A percentile compares a stretch with the other conserved stretches of the same genome.
Conservation (phyloP, 169 alveolate genomes). For the Cryptosporidium felis region DNA sequence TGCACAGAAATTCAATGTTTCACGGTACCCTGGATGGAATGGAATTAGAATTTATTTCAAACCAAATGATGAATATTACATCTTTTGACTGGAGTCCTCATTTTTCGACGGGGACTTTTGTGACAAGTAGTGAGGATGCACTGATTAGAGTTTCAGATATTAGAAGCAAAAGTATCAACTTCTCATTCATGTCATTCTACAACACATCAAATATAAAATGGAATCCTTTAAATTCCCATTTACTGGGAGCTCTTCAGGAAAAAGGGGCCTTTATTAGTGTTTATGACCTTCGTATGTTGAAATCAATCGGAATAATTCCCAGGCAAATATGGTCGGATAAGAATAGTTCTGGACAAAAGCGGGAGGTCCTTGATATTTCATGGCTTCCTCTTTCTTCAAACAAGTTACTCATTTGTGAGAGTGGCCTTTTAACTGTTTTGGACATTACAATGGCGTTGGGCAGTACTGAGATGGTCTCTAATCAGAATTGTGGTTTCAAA, state of each 20-base stretch:
- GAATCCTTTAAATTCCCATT: conserved; percentile 31
- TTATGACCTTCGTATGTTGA: conserved; percentile 33
- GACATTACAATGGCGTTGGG: neutral
- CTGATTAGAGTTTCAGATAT: conserved; percentile 39
- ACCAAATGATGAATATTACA: conserved; percentile 18
- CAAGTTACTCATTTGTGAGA: conserved; percentile 5
- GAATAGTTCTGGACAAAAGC: neutral
- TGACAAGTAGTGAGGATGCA: conserved; percentile 57
- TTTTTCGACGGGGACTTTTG: conserved; percentile 62
- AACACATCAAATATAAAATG: conserved; percentile 28
- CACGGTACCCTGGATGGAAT: neutral
- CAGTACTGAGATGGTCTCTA: neutral
- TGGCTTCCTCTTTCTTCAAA: conserved; percentile 45
- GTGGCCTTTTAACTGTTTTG: neutral
- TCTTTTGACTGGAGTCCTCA: conserved; percentile 69
- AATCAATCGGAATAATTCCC: conserved; percentile 33
- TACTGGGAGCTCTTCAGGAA: conserved; percentile 26
- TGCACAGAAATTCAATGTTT: conserved; percentile 3
- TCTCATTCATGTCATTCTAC: conserved; percentile 50
- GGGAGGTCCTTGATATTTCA: neutral
- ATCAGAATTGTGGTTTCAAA: neutral
- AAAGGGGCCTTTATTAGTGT: conserved; percentile 28
- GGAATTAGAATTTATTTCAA: conserved; percentile 36
- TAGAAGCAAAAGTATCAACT: conserved; percentile 8
- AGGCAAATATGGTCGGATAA: neutral